Percentiles rank a stretch among this genome's conserved stretches.
These are phyloP conservation scores for Suillus subalutaceus DNA, from an alignment of 768 basidiomycete species.

Conservation along the genomic window DNA sequence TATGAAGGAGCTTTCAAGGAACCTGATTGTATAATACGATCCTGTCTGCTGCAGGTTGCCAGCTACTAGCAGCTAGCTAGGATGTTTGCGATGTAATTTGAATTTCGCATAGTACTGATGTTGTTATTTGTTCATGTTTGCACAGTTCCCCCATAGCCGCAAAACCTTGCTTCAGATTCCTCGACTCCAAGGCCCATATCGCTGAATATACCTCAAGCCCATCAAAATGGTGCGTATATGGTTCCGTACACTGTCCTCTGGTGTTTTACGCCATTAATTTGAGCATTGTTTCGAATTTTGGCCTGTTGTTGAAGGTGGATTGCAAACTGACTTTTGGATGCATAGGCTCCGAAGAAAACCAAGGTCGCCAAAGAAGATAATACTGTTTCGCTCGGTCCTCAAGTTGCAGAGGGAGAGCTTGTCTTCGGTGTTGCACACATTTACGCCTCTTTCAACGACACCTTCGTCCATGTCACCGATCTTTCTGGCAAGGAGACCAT, in stretches of 20 bases:
- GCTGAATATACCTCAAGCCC: constrained; percentile 30
- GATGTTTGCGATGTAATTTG: not conserved
- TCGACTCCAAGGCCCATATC: constrained; percentile 21
- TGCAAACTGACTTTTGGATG: constrained; percentile 53
- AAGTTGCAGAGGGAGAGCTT: constrained; percentile 94
- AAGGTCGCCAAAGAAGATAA: constrained; percentile 80
- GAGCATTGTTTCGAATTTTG: constrained; percentile 12
- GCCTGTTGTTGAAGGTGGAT: constrained; percentile 48
- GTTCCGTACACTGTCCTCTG: not conserved
- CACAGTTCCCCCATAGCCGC: not conserved
- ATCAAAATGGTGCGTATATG: constrained; percentile 42
- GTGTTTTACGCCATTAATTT: not conserved
- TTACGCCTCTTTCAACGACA: constrained; percentile 99
- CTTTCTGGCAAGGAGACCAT: constrained; percentile 99
- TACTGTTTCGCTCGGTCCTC: constrained; percentile 90
- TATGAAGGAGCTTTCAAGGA: not conserved
- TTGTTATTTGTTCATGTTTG: constrained; percentile 12
- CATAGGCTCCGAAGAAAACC: constrained; percentile 81
- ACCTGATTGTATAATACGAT: not conserved
- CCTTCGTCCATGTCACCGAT: constrained; percentile 99
- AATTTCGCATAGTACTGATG: not conserved
- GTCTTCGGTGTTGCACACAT: constrained; percentile 99
- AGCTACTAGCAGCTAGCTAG: not conserved
- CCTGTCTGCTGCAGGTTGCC: not conserved
- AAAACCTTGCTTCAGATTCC: constrained; percentile 16